Conservation (phyloP, 768 basidiomycete species). For the Boletus reticulatus region DNA sequence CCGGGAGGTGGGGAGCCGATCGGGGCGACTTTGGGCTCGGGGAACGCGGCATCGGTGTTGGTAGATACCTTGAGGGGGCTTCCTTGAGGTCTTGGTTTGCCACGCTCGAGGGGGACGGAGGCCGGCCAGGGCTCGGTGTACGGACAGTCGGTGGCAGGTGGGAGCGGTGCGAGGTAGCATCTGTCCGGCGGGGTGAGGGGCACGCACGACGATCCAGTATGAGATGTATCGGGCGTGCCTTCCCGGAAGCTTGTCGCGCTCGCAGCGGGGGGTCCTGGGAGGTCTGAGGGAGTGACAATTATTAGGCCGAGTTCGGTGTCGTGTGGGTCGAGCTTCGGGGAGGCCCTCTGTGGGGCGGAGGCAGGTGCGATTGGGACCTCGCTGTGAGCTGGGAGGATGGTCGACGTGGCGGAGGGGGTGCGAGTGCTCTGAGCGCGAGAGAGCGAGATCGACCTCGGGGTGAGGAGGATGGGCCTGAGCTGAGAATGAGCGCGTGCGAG, state of each 20-base stretch:
- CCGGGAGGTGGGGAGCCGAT: slow-evolving; percentile 11
- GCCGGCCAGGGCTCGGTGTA: slow-evolving; percentile 24
- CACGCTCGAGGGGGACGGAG: background rate
- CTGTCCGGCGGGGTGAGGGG: slow-evolving; percentile 27
- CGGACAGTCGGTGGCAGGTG: slow-evolving; percentile 19
- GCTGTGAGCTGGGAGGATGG: background rate
- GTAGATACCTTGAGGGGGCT: slow-evolving; percentile 25
- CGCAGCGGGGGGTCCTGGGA: background rate
- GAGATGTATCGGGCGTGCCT: slow-evolving; percentile 11
- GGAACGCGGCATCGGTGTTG: background rate
- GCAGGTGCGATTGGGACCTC: background rate
- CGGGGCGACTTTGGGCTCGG: background rate
- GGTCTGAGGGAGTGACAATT: background rate
- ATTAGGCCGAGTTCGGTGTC: slow-evolving; percentile 18
- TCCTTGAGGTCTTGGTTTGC: slow-evolving; percentile 8
- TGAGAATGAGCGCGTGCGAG: slow-evolving; percentile 12
- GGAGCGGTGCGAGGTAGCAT: slow-evolving; percentile 18
- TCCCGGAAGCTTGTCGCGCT: background rate
- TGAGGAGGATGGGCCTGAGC: slow-evolving; percentile 23
- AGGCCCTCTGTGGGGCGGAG: slow-evolving; percentile 10
- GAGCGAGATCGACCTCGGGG: slow-evolving; percentile 9
- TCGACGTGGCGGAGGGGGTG: slow-evolving; percentile 13
- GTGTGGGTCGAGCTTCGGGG: slow-evolving; percentile 15
- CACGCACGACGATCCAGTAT: background rate
- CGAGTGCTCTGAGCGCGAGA: slow-evolving; percentile 1